These are phyloP conservation scores for Lagerstroemia speciosa DNA, from an alignment of 345 rosid genomes.

Conservation along the genomic window DNA sequence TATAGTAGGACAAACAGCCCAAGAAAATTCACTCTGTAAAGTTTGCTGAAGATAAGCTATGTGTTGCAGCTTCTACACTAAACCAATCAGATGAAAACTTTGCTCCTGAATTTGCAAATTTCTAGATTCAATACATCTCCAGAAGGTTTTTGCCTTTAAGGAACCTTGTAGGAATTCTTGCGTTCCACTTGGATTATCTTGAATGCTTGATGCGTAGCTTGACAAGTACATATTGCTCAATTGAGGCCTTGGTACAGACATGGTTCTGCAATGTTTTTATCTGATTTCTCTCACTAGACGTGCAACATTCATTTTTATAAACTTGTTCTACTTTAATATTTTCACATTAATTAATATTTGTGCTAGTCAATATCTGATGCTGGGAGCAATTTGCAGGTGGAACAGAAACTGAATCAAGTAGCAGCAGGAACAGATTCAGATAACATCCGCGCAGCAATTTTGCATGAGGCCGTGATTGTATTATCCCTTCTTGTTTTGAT, in stretches of 20 bases:
- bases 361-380: not conserved
- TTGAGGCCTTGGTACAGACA: not conserved
- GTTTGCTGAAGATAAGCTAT: too few relatives aligned
- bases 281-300: not conserved
- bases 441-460: conserved; percentile 60
- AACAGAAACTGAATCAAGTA: conserved; percentile 73
- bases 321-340: not conserved
- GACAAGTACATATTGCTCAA: too few relatives aligned
- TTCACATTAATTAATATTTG: not conserved
- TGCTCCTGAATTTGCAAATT: not conserved
- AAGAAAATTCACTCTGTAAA: too few relatives aligned
- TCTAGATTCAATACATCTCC: too few relatives aligned
- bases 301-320: not conserved
- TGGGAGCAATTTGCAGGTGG: conserved; percentile 45
- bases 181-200: too few relatives aligned
- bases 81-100: not conserved
- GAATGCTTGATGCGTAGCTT: not conserved
- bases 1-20: too few relatives aligned
- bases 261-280: not conserved
- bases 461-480: conserved; percentile 89
- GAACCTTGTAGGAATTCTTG: not conserved
- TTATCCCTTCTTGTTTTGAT: conserved; percentile 15
- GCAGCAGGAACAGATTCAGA: conserved; percentile 60
- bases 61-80: too few relatives aligned
- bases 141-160: not conserved